Evolutionary conservation across 352 stramenopile genomes (phyloP).

Genomic region (Phytophthora nicotianae): DNA sequence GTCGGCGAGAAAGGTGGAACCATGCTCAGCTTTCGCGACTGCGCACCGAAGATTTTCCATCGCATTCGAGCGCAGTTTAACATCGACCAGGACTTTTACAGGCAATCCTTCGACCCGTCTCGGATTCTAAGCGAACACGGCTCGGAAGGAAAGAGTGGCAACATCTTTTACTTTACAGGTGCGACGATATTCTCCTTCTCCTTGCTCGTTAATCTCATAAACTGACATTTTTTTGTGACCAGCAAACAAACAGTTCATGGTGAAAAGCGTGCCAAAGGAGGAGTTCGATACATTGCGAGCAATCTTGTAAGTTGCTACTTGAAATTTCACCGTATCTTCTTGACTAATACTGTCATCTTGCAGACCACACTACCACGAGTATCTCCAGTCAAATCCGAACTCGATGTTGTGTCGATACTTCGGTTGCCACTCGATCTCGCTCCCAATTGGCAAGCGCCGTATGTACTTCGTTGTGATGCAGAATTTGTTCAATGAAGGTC

Average conservation of each 20-base stretch:
- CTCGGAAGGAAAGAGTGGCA: slow-evolving; percentile 85
- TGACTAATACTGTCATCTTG: slow-evolving; percentile 6
- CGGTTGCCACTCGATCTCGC: slow-evolving; percentile 85
- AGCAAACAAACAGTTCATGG: slow-evolving; percentile 89
- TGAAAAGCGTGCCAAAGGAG: slow-evolving; percentile 87
- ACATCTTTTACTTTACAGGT: slow-evolving; percentile 90
- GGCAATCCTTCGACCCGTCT: slow-evolving; percentile 76
- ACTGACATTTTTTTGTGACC: slow-evolving; percentile 17
- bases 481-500: slow-evolving; percentile 82
- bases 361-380: slow-evolving; percentile 81
- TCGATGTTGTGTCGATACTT: slow-evolving; percentile 84
- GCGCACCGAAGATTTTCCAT: slow-evolving; percentile 80
- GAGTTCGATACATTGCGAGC: slow-evolving; percentile 83
- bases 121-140: slow-evolving; percentile 80
- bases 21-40: slow-evolving; percentile 76
- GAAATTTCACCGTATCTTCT: background rate
- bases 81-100: slow-evolving; percentile 70
- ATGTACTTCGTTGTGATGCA: slow-evolving; percentile 93
- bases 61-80: slow-evolving; percentile 77
- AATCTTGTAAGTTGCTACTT: slow-evolving; percentile 55
- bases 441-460: slow-evolving; percentile 79
- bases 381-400: slow-evolving; percentile 74
- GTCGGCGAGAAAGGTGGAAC: slow-evolving; percentile 60
- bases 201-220: background rate
- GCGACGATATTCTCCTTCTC: background rate